Conservation (phyloP, 2,329 filamentous ascomycete genomes). For the Paraphoma chrysanthemicola region DNA sequence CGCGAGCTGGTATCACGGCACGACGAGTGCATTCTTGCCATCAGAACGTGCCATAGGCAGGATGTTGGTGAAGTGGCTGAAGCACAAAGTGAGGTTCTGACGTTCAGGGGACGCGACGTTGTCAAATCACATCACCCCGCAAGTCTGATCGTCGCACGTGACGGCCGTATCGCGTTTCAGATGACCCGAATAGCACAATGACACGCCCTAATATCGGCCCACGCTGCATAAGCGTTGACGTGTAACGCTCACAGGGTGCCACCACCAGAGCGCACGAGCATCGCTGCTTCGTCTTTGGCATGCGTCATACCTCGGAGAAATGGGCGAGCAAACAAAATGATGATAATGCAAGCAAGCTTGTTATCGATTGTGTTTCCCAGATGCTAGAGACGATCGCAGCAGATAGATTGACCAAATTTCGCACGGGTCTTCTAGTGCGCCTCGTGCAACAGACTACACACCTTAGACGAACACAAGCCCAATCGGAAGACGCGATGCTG, state of each 20-base stretch:
- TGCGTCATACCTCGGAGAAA: slow-evolving; percentile 5
- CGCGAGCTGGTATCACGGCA: background rate
- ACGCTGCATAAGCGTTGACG: slow-evolving; percentile 24
- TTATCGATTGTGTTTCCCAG: slow-evolving; percentile 17
- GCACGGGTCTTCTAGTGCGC: background rate
- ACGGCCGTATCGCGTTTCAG: slow-evolving; percentile 26
- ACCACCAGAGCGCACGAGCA: slow-evolving; percentile 9
- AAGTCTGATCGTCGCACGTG: slow-evolving; percentile 24
- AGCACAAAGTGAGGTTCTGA: slow-evolving; percentile 19
- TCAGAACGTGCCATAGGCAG: background rate
- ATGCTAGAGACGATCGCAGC: slow-evolving; percentile 13
- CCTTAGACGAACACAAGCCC: background rate
- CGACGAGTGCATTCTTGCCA: background rate
- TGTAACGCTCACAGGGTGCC: slow-evolving; percentile 23
- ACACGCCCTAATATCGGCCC: slow-evolving; percentile 14
- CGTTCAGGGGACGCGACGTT: slow-evolving; percentile 16
- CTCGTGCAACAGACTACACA: background rate
- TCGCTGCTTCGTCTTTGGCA: slow-evolving; percentile 12
- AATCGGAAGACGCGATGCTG: background rate
- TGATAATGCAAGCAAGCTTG: slow-evolving; percentile 12
- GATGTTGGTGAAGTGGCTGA: slow-evolving; percentile 18
- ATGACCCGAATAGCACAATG: slow-evolving; percentile 7
- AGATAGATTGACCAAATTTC: slow-evolving; percentile 34
- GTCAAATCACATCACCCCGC: slow-evolving; percentile 21
- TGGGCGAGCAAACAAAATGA: slow-evolving; percentile 15